phyloP scores from a whole-genome alignment of 768 basidiomycete genomes.

The Mycena amicta region DNA sequence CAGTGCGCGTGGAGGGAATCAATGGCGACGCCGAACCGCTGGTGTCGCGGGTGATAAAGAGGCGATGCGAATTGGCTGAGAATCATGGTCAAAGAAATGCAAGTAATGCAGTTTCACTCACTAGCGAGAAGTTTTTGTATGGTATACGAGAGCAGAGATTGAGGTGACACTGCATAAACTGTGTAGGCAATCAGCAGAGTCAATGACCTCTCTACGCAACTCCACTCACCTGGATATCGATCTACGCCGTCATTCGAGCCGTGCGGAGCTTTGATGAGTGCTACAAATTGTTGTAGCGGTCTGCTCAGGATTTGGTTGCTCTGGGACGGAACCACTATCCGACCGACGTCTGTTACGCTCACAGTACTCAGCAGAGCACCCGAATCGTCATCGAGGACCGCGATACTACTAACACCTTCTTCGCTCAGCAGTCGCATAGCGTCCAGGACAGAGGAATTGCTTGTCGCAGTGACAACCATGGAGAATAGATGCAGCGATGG shows the following conservation, averaged over 20 bases:
- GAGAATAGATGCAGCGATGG: slow-evolving; percentile 67
- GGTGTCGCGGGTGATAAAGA: slow-evolving; percentile 75
- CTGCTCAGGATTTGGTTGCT: slow-evolving; percentile 76
- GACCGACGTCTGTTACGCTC: slow-evolving; percentile 79
- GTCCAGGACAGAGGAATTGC: slow-evolving; percentile 67
- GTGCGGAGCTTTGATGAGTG: slow-evolving; percentile 74
- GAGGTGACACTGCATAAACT: slow-evolving; percentile 78
- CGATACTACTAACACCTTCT: slow-evolving; percentile 81
- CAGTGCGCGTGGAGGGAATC: slow-evolving; percentile 37
- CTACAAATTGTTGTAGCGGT: slow-evolving; percentile 69
- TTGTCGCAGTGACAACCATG: slow-evolving; percentile 64
- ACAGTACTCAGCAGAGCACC: slow-evolving; percentile 72
- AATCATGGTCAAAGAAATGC: slow-evolving; percentile 6
- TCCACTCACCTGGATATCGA: slow-evolving; percentile 66
- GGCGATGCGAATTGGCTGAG: slow-evolving; percentile 76
- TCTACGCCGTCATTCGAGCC: slow-evolving; percentile 82
- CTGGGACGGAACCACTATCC: slow-evolving; percentile 81
- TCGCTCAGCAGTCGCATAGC: slow-evolving; percentile 88
- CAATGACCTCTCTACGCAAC: too few relatives aligned
- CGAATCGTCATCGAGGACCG: slow-evolving; percentile 68
- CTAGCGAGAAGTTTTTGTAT: slow-evolving; percentile 84
- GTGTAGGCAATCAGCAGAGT: slow-evolving; percentile 5
- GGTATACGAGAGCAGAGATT: slow-evolving; percentile 65
- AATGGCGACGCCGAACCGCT: slow-evolving; percentile 51
- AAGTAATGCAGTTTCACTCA: slow-evolving; percentile 41